Evolutionary conservation across 169 alveolate species (phyloP).

Genomic region (Plasmodium vinckei): DNA sequence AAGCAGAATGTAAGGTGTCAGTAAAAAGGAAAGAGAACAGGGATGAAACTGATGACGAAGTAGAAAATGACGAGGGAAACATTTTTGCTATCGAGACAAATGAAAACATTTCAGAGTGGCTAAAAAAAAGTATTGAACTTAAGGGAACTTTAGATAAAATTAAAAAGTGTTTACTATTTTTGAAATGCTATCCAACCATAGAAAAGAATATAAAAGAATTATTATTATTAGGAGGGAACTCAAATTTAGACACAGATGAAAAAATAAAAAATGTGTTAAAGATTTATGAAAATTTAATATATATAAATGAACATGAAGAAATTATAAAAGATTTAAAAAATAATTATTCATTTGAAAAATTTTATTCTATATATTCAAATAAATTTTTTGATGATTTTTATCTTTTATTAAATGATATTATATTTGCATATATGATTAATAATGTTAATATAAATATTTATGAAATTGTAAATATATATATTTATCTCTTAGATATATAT

Average conservation of each 20-base stretch:
- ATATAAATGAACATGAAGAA: slow-evolving; percentile 63
- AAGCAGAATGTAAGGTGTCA: too few species aligned
- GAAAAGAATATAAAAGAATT: slow-evolving; percentile 44
- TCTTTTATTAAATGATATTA: slow-evolving; percentile 22
- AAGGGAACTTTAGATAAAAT: slow-evolving; percentile 32
- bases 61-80: background rate
- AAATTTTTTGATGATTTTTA: slow-evolving; percentile 51
- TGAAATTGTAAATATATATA: slow-evolving; percentile 11
- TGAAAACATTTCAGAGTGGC: background rate
- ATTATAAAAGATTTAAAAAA: slow-evolving; percentile 33
- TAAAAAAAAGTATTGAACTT: slow-evolving; percentile 42
- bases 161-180: slow-evolving; percentile 28
- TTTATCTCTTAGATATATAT: background rate
- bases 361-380: slow-evolving; percentile 19
- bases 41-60: background rate
- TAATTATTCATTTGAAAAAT: background rate
- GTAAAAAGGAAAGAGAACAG: too few species aligned
- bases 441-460: background rate
- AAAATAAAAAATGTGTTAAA: slow-evolving; percentile 22
- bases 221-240: slow-evolving; percentile 1
- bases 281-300: slow-evolving; percentile 22
- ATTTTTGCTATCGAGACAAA: too few species aligned
- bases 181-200: slow-evolving; percentile 18
- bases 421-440: slow-evolving; percentile 13
- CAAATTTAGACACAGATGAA: slow-evolving; percentile 26